Conservation (phyloP, 225 moss, liverwort and hornwort genomes). For the Pseudisothecium myosuroides region DNA sequence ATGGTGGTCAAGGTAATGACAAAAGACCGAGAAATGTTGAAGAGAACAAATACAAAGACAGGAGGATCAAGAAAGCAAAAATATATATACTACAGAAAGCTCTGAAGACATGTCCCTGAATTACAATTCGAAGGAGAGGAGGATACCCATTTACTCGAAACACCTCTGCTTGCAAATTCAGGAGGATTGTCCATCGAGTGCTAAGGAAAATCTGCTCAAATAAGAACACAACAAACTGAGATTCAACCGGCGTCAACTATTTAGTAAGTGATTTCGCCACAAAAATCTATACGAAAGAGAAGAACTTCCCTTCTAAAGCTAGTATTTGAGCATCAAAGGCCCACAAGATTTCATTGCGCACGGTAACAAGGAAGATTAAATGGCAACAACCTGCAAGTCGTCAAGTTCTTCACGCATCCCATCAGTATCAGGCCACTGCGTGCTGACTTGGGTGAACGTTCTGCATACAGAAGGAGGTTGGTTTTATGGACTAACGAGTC, state of each 20-base stretch:
- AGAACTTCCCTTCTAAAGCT: neutral
- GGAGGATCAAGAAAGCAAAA: neutral
- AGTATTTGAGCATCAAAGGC: neutral
- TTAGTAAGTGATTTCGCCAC: neutral
- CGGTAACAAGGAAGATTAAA: neutral
- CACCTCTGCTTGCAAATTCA: constrained; percentile 83
- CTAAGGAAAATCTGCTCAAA: constrained; percentile 82
- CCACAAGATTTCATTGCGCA: neutral
- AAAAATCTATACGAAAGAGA: neutral
- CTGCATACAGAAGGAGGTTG: constrained; percentile 20
- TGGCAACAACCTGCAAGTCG: constrained; percentile 68
- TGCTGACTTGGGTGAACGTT: constrained; percentile 97
- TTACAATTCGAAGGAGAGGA: neutral
- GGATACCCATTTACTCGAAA: constrained; percentile 78
- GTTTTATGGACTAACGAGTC: neutral
- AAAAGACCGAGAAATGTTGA: neutral
- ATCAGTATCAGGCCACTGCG: constrained; percentile 92
- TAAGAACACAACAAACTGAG: neutral
- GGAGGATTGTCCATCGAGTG: constrained; percentile 93
- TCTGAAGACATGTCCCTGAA: neutral
- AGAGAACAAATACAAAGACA: neutral
- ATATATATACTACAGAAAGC: neutral
- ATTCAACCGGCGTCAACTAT: neutral
- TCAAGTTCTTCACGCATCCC: constrained; percentile 98
- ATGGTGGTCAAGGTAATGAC: neutral